Percentiles rank a stretch among this genome's conserved stretches.
Conservation (phyloP, 2,329 filamentous ascomycete genomes). For the Phyllosticta citriasiana region DNA sequence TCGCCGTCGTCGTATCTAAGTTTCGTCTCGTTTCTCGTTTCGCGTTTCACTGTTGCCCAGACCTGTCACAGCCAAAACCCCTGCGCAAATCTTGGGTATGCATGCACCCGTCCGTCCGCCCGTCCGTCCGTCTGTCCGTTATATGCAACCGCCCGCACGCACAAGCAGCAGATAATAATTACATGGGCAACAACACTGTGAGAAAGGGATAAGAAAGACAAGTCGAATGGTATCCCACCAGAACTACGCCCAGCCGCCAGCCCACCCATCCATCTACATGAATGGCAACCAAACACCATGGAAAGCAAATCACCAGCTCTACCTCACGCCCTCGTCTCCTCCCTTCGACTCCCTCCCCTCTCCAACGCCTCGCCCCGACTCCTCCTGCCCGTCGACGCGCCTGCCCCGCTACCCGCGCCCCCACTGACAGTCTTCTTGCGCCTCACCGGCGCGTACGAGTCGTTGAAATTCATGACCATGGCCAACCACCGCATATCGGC, state of each 20-base stretch:
- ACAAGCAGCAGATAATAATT: neutral
- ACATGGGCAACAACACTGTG: neutral
- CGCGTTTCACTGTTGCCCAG: neutral
- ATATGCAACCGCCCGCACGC: neutral
- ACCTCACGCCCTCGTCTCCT: neutral
- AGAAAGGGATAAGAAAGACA: neutral
- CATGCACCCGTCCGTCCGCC: neutral
- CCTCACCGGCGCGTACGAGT: constrained; percentile 74
- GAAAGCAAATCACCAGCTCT: neutral
- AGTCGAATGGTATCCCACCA: neutral
- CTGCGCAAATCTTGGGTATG: neutral
- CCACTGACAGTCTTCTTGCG: constrained; percentile 42
- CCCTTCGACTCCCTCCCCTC: neutral
- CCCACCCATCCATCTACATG: neutral
- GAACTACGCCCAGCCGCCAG: neutral
- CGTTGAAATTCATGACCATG: constrained; percentile 98
- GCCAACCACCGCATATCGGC: constrained; percentile 92
- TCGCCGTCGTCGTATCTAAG: no score
- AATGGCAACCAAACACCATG: neutral
- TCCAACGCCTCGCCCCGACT: neutral
- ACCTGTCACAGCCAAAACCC: neutral
- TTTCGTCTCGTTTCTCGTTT: no score
- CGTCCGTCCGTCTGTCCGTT: neutral
- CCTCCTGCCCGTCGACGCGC: neutral
- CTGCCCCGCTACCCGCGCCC: neutral